Evolutionary conservation across 179 eudicot genomes (phyloP).

Genomic region (Heliamphora ciliata): DNA sequence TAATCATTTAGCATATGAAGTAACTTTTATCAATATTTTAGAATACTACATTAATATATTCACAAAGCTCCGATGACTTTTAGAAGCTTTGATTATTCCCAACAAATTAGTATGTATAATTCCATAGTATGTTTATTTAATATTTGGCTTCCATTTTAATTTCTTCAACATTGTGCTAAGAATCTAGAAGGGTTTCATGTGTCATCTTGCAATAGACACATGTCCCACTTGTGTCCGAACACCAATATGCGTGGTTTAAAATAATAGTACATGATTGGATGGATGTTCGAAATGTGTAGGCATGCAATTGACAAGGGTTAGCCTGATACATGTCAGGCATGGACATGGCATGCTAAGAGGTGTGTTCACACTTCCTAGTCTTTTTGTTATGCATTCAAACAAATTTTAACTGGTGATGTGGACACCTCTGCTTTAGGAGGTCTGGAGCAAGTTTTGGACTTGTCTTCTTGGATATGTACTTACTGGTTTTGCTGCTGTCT

Average conservation of each 20-base stretch:
- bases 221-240: neutral
- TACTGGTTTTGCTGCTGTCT: neutral
- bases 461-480: neutral
- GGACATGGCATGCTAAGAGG: neutral
- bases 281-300: neutral
- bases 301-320: neutral
- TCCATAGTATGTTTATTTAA: neutral
- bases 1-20: neutral
- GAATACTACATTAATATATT: neutral
- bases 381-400: neutral
- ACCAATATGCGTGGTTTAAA: neutral
- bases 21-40: neutral
- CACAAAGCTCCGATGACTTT: slow-evolving; percentile 5
- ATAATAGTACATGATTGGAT: neutral
- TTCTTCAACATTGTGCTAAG: neutral
- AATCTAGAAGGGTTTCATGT: neutral
- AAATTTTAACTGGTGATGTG: neutral
- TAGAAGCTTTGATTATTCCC: neutral
- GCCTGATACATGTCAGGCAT: neutral
- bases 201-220: neutral
- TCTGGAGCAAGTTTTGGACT: slow-evolving; percentile 6
- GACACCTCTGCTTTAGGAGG: neutral
- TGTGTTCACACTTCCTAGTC: neutral
- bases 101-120: neutral
- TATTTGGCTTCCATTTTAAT: neutral